A percentile compares a stretch with the other conserved stretches of the same genome.
phyloP scores from a whole-genome alignment of 2,329 filamentous ascomycete genomes.

The Curvularia hawaiiensis region DNA sequence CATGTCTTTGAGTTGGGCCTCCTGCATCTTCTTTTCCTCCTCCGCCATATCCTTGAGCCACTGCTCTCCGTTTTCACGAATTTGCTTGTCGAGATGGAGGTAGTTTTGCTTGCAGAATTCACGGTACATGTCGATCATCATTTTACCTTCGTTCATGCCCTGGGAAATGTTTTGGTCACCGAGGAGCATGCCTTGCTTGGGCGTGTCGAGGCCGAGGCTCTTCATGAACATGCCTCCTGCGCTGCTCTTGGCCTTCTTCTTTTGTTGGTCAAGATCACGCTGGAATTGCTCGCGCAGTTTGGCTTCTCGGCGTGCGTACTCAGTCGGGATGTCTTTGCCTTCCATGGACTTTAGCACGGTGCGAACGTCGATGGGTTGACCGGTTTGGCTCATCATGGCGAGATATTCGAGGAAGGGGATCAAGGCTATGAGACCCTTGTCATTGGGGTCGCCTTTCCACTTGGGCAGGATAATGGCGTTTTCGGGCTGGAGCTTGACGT shows the following conservation, averaged over 20 bases:
- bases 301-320: conserved; percentile 88
- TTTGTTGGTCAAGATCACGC: conserved; percentile 73
- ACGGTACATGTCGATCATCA: conserved; percentile 92
- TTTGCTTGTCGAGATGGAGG: conserved; percentile 85
- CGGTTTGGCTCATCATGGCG: conserved; percentile 73
- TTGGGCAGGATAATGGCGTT: conserved; percentile 92
- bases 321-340: conserved; percentile 83
- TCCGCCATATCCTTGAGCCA: conserved; percentile 94
- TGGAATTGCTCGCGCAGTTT: conserved; percentile 84
- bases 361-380: conserved; percentile 78
- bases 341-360: conserved; percentile 86
- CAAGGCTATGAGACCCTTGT: conserved; percentile 83
- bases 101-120: conserved; percentile 92
- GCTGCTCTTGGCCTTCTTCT: conserved; percentile 63
- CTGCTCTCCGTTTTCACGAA: conserved; percentile 89
- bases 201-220: conserved; percentile 75
- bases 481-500: conserved; percentile 90
- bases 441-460: conserved; percentile 83
- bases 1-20: conserved; percentile 92
- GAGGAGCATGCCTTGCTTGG: conserved; percentile 61
- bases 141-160: conserved; percentile 89
- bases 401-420: conserved; percentile 99
- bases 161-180: conserved; percentile 66
- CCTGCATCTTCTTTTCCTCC: conserved; percentile 84
- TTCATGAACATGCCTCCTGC: conserved; percentile 72